These are phyloP conservation scores for Nasturtium officinale DNA, from an alignment of 345 rosid genomes.

Conservation along the genomic window DNA sequence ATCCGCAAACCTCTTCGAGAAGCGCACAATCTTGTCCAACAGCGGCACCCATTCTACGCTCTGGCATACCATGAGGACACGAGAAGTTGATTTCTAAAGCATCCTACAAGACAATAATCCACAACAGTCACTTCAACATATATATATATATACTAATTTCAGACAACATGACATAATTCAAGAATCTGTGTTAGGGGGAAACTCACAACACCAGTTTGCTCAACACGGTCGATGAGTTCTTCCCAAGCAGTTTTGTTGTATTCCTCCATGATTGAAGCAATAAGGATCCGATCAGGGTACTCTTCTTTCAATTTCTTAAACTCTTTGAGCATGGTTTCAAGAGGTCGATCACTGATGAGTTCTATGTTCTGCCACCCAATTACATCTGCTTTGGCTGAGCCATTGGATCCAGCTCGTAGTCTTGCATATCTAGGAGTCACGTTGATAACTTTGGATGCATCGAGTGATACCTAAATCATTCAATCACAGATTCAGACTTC, in stretches of 20 bases:
- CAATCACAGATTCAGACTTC: slow-evolving; percentile 31
- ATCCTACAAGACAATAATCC: slow-evolving; percentile 54
- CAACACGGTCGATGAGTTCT: slow-evolving; percentile 93
- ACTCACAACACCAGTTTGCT: slow-evolving; percentile 93
- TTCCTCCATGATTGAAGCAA: slow-evolving; percentile 99
- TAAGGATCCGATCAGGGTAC: slow-evolving; percentile 88
- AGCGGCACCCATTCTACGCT: slow-evolving; percentile 98
- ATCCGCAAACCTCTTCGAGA: slow-evolving; percentile 86
- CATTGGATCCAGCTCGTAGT: slow-evolving; percentile 67
- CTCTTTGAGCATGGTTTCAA: slow-evolving; percentile 92
- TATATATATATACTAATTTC: background rate
- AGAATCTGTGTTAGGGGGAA: background rate
- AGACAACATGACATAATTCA: background rate
- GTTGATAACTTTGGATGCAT: slow-evolving; percentile 87
- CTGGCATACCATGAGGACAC: slow-evolving; percentile 99
- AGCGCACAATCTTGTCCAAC: slow-evolving; percentile 91
- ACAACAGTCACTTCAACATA: slow-evolving; percentile 6
- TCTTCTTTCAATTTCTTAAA: slow-evolving; percentile 77
- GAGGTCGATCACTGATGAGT: slow-evolving; percentile 92
- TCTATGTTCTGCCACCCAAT: slow-evolving; percentile 99
- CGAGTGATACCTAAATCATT: slow-evolving; percentile 74
- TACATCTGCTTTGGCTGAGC: slow-evolving; percentile 79
- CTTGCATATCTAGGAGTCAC: slow-evolving; percentile 94
- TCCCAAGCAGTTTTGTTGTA: slow-evolving; percentile 89
- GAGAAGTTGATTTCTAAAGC: slow-evolving; percentile 95